Evolutionary conservation across 441 rosid species (phyloP), one percentile per base, ranked within the genome.

Genomic region (Raphanus hybrid): DNA sequence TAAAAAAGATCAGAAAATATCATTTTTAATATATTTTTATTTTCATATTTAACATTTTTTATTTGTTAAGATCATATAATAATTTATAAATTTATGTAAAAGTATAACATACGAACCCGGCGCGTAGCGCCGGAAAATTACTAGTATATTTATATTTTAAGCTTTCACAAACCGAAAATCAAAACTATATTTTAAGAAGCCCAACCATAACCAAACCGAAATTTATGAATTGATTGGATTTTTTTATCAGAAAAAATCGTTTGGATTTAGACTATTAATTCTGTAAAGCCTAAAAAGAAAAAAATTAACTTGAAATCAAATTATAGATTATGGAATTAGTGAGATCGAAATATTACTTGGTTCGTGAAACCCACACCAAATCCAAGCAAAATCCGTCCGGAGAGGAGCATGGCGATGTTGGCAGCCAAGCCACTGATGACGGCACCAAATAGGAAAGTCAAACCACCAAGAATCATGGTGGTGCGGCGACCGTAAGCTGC

Each of bases 301-400:
- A 37, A 5, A 52, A 14, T 10, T 0, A 34, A 34, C 39, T 12
- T 10, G 41, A 61, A 34, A 8, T 34, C 45, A 15, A 14, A 34
- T 34, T 64, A 37, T 37, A 34, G 6, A 20, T 3, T 37, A 6
- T 35, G 34, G 43, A 39, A 5, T 15, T 4, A 64, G 8, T 27
- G 59, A 70, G n/a, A 34, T 14, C 3, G 18, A 23, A 71, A 29
- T 29, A 71, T 18, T 77, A 90, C 97, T 89, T 91, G 92, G 79
- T 88, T 91, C 9, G 98, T 90, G 84, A 93, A 93, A 63, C 98
- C 98, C 70, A 93, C 96, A 16, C 94, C 98, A 63, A 90, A 86
- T 50, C 97, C 97, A 8, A 93, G 91, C 81, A 91, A 81, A 64
- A 93, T 72, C 23, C 97, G 92, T 59, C 98, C 98, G 2, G 87